Conservation (phyloP, 176 grass and related monocot species). For the Microstegium vimineum region DNA sequence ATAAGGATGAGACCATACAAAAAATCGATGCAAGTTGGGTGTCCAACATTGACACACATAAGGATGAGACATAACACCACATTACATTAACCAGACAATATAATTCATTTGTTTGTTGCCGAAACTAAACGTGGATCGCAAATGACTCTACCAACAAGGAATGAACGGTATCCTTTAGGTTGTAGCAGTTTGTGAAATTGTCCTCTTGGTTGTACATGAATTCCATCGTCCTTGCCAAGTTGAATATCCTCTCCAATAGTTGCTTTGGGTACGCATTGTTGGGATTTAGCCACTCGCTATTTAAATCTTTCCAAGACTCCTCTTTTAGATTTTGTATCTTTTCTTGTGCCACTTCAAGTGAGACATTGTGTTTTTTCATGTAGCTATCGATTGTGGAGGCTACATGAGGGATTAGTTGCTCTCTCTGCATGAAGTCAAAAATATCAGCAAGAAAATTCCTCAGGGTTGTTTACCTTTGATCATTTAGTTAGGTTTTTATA, state of each 20-base stretch:
- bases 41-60: neutral
- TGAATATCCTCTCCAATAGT: slow-evolving; percentile 10
- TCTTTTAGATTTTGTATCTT: neutral
- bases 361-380: neutral
- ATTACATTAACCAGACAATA: neutral
- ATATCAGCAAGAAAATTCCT: neutral
- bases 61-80: neutral
- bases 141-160: neutral
- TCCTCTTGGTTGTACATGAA: slow-evolving; percentile 12
- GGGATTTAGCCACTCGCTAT: neutral
- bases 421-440: neutral
- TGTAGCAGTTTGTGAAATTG: neutral
- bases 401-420: neutral
- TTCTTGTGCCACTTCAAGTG: neutral
- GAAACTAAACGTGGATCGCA: neutral
- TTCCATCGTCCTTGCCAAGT: slow-evolving; percentile 3
- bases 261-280: neutral
- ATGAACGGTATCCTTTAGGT: neutral
- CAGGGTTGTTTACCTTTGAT: neutral
- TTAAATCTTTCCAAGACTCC: slow-evolving; percentile 6
- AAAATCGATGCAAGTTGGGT: too few relatives aligned
- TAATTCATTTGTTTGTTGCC: neutral
- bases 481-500: neutral
- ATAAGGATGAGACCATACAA: too few relatives aligned
- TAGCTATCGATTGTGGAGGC: neutral